Evolutionary conservation across 192 early-diverging fungal genomes (phyloP).

Genomic region (Podila horticola): DNA sequence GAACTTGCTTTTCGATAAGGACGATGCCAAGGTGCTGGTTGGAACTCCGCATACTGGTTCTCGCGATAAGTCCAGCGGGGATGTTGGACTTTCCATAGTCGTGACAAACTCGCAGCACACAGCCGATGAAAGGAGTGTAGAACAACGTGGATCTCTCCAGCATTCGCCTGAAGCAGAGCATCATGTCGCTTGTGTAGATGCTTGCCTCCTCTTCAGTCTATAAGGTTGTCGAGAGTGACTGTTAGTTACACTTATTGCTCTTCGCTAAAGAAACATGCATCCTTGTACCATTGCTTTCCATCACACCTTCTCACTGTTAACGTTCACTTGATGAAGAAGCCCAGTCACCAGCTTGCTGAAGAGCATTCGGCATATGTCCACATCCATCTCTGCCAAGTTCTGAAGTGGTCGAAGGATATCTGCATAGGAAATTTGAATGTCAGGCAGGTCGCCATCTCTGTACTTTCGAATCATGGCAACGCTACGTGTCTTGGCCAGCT

Average conservation of each 20-base stretch:
- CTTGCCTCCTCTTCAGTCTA: constrained; percentile 33
- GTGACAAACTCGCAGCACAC: constrained; percentile 59
- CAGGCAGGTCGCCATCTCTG: constrained; percentile 79
- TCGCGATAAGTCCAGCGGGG: constrained; percentile 35
- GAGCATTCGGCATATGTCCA: constrained; percentile 65
- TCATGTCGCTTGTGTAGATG: constrained; percentile 33
- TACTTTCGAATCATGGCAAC: constrained; percentile 73
- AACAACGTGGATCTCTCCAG: constrained; percentile 41
- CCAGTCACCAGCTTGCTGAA: constrained; percentile 54
- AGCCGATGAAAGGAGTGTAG: constrained; percentile 60
- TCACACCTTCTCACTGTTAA: constrained; percentile 42
- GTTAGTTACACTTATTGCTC: too few relatives aligned
- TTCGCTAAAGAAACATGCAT: too few relatives aligned
- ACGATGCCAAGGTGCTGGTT: constrained; percentile 65
- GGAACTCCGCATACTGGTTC: constrained; percentile 51
- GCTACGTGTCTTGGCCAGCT: constrained; percentile 57
- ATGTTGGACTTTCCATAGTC: constrained; percentile 51
- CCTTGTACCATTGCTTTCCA: too few relatives aligned
- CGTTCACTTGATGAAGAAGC: constrained; percentile 37
- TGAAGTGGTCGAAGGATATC: constrained; percentile 78
- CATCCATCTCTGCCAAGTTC: constrained; percentile 64
- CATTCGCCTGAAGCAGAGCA: constrained; percentile 34
- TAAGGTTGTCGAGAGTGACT: not conserved
- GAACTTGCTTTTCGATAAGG: constrained; percentile 59
- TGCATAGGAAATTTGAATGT: constrained; percentile 74